Evolutionary conservation across 371 early-diverging fungal genomes (phyloP).

Genomic region (Apophysomyces sp.): DNA sequence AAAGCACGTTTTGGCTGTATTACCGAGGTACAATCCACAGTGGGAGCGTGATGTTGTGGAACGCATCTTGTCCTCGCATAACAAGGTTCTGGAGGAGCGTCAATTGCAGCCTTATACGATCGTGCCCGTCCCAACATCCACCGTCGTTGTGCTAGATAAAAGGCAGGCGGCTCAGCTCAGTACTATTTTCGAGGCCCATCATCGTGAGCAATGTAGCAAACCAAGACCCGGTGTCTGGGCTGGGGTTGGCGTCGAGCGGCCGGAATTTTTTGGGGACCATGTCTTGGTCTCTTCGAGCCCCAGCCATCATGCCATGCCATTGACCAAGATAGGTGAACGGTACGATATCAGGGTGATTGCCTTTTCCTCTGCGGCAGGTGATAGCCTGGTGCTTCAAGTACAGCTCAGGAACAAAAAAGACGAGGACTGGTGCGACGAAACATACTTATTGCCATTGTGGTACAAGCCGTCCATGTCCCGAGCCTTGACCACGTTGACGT

Average conservation of each 20-base stretch:
- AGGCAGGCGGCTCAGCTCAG: slow-evolving; percentile 1
- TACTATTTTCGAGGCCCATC: slow-evolving; percentile 5
- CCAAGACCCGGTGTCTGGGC: not conserved
- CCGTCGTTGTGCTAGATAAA: slow-evolving; percentile 11
- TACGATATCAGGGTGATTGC: slow-evolving; percentile 11
- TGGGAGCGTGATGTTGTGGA: slow-evolving; percentile 45
- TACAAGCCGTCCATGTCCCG: slow-evolving; percentile 21
- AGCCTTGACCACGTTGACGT: not conserved
- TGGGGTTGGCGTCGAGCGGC: slow-evolving; percentile 17
- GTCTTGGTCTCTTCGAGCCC: slow-evolving; percentile 13
- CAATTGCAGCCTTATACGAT: not conserved
- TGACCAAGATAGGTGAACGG: slow-evolving; percentile 11
- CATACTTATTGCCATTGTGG: slow-evolving; percentile 22
- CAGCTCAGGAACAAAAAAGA: not conserved
- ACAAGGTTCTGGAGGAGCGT: slow-evolving; percentile 25
- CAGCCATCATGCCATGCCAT: not conserved
- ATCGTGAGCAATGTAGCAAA: not conserved
- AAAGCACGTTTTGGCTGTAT: slow-evolving; percentile 36
- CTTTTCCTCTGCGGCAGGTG: not conserved
- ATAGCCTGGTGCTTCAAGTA: not conserved
- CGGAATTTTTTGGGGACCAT: slow-evolving; percentile 23
- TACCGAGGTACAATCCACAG: slow-evolving; percentile 45
- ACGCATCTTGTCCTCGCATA: slow-evolving; percentile 44
- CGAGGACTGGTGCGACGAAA: not conserved
- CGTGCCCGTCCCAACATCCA: slow-evolving; percentile 11